Conservation (phyloP, 495 filamentous ascomycete species). For the Tuber microsphaerosporum region DNA sequence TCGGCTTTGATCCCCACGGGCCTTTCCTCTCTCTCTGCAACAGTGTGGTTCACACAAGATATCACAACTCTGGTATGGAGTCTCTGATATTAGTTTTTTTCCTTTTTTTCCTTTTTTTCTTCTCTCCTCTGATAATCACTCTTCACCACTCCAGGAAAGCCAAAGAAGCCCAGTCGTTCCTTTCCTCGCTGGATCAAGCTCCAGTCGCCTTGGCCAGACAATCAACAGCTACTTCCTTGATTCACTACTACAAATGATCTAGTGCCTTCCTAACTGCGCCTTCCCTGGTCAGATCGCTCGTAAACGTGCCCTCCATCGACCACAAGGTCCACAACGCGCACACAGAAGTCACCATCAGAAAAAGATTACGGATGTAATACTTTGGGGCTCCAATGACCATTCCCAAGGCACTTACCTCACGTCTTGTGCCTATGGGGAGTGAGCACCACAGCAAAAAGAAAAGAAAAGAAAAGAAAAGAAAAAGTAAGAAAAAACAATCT, state of each 20-base stretch:
- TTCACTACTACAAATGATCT: neutral
- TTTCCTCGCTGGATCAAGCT: conserved; percentile 1
- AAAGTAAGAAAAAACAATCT: neutral
- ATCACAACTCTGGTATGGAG: neutral
- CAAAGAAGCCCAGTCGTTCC: neutral
- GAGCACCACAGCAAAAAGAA: neutral
- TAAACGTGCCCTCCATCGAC: neutral
- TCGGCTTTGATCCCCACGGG: conserved; percentile 1
- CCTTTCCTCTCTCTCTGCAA: neutral
- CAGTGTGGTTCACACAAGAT: conserved; percentile 6
- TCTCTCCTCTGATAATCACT: neutral
- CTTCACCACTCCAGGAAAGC: neutral
- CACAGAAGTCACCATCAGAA: neutral
- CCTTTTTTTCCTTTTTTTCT: neutral
- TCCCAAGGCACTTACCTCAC: conserved; percentile 1
- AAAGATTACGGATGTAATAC: neutral
- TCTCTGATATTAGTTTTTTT: neutral
- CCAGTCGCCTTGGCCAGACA: neutral
- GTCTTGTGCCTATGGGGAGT: conserved; percentile 1
- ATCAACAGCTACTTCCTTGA: neutral
- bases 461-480: conserved; percentile 4
- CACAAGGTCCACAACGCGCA: neutral
- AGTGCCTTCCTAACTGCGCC: conserved; percentile 3
- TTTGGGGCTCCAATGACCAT: neutral
- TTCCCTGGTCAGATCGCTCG: neutral